Percentiles rank a stretch among this genome's conserved stretches.
phyloP scores from a whole-genome alignment of 345 rosid genomes.

The Pugionium cornutum region DNA sequence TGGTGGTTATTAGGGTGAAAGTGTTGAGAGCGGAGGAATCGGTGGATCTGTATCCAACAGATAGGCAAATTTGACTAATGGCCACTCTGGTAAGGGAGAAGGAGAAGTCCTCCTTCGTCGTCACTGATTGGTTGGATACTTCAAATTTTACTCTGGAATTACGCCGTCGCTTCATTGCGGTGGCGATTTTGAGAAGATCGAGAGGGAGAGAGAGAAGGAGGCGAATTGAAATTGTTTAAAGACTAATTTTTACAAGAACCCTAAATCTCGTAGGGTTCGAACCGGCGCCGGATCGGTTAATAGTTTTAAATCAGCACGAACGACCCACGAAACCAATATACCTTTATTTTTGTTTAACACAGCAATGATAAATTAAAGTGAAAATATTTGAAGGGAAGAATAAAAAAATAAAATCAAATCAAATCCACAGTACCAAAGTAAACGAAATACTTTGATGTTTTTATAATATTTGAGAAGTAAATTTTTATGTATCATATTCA shows the following conservation, averaged over 20 bases:
- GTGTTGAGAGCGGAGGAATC: conserved; percentile 49
- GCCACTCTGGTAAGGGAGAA: conserved; percentile 49
- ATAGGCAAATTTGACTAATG: conserved; percentile 61
- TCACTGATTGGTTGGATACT: conserved; percentile 29
- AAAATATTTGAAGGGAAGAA: too few relatives aligned
- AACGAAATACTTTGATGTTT: too few relatives aligned
- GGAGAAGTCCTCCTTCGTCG: conserved; percentile 37
- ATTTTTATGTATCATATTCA: too few relatives aligned
- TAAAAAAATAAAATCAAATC: too few relatives aligned
- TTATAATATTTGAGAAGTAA: too few relatives aligned
- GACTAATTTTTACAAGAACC: conserved; percentile 15
- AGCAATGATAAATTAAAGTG: too few relatives aligned
- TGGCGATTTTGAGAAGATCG: conserved; percentile 29
- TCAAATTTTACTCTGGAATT: neutral
- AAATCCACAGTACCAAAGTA: too few relatives aligned
- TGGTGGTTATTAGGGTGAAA: conserved; percentile 48
- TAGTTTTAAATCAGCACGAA: conserved; percentile 13
- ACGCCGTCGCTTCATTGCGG: conserved; percentile 40
- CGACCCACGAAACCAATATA: conserved; percentile 15
- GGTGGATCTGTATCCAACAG: conserved; percentile 49
- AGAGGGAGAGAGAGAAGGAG: conserved; percentile 15
- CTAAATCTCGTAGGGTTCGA: conserved; percentile 13
- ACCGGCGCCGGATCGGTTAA: neutral
- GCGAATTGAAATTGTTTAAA: conserved; percentile 21
- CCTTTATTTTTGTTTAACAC: neutral